Base-by-base conservation (phyloP, 257 asterid species). In the Penstemon barbatus region DNA sequence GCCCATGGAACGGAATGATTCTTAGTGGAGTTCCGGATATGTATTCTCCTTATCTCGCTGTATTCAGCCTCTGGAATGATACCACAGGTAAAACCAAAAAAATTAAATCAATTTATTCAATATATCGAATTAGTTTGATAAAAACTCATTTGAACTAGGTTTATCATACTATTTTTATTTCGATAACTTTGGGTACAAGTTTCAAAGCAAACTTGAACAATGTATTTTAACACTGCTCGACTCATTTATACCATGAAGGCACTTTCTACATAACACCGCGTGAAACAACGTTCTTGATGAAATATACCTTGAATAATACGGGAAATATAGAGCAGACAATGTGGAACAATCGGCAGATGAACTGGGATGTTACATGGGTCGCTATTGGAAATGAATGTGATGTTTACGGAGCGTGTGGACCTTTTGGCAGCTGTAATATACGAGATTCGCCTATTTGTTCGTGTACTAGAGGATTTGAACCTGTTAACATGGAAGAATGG, bases 361-460 rank as follows among this genome's bases (percentile, higher is more conserved):
- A 25, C 33, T 25, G 33, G 33, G 33, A 61, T 18, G 3, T 37
- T 7, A 0, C 65, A 4, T 76, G 81, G 84, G 5, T 19, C 43
- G 83, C 76, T 37, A 77, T 83, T 9, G 15, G 61, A 9, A 67
- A 57, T 4, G 69, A 69, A 6, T 81, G 89, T 39, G 89, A 84
- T 9, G 42, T 71, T 37, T 84, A 84, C 7, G 85, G 83, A 8
- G 79, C 66, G 0, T 84, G 86, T 33, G 86, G 89, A 63, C 64
- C 79, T 4, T 81, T 69, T 33, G 86, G 83, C 0, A 84, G 78
- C 69, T 84, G 89, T 43, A 57, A 77, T 12, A 4, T 7, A 4
- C 50, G 7, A 70, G 48, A 65, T 6, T 70, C 45, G 0, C 79
- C 81, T 0, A 66, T 81, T 49, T 81, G 86, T 53, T 74, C 83